These are phyloP conservation scores for Hanseniaspora occidentalis DNA, from an alignment of 805 yeast species.

Conservation along the genomic window DNA sequence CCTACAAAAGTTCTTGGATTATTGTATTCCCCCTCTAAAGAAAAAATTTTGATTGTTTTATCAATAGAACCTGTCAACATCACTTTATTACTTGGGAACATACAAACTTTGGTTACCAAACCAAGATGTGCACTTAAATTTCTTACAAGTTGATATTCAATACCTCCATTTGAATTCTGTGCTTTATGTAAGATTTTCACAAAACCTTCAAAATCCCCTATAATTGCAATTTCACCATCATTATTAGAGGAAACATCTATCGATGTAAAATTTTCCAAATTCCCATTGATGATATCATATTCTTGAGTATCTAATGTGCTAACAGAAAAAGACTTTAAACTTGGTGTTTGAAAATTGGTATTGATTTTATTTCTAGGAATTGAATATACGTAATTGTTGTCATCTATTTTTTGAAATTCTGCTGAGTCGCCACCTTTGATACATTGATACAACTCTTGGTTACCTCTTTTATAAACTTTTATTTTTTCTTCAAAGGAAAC, in stretches of 20 bases:
- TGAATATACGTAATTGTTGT: too few species aligned
- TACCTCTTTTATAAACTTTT: constrained; percentile 5
- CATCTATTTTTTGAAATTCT: too few species aligned
- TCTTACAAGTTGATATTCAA: constrained; percentile 7
- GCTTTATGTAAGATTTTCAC: constrained; percentile 14
- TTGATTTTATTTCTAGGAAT: too few species aligned
- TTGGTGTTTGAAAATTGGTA: too few species aligned
- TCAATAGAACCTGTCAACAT: constrained; percentile 49
- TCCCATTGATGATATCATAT: too few species aligned
- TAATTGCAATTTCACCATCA: constrained; percentile 15
- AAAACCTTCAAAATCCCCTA: constrained; percentile 27
- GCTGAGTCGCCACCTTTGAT: too few species aligned
- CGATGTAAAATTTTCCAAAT: constrained; percentile 16
- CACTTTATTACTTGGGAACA: constrained; percentile 59
- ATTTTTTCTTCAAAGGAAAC: constrained; percentile 16
- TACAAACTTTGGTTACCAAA: constrained; percentile 30
- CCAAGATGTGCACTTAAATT: constrained; percentile 36
- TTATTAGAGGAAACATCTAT: constrained; percentile 26
- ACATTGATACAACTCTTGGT: too few species aligned
- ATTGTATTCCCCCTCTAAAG: constrained; percentile 28
- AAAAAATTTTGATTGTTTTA: constrained; percentile 50
- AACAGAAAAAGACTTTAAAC: too few species aligned
- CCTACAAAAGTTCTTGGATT: constrained; percentile 39
- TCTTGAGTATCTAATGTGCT: too few species aligned
- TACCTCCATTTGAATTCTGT: constrained; percentile 8